Percentiles rank a stretch among this genome's conserved stretches.
phyloP scores from a whole-genome alignment of 2,329 filamentous ascomycete species.

The Penicillium verrucosum region DNA sequence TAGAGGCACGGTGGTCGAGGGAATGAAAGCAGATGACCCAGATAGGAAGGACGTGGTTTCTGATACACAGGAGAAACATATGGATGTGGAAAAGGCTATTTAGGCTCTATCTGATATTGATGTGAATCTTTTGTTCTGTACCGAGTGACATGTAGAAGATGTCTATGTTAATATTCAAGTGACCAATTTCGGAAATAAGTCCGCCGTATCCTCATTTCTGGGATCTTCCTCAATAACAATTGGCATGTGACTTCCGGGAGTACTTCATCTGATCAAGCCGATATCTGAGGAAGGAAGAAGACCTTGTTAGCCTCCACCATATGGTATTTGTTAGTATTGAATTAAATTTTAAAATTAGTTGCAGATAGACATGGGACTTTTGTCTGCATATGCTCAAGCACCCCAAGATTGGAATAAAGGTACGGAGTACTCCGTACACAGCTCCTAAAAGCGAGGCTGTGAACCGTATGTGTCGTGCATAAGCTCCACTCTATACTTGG shows the following conservation, averaged over 20 bases:
- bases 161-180: background rate
- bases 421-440: background rate
- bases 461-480: background rate
- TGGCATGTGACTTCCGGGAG: too few relatives aligned
- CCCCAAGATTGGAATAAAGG: too few relatives aligned
- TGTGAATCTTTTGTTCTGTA: background rate
- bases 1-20: slow-evolving; percentile 17
- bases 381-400: background rate
- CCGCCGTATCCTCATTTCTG: too few relatives aligned
- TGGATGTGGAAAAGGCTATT: background rate
- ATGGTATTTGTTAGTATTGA: background rate
- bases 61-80: slow-evolving; percentile 2
- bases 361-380: background rate
- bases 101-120: background rate
- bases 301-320: background rate
- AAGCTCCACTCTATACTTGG: background rate
- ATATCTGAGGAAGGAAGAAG: background rate
- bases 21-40: slow-evolving; percentile 15
- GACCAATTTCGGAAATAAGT: background rate
- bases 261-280: background rate
- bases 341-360: background rate
- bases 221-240: too few relatives aligned
- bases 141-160: background rate
- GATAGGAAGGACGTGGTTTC: slow-evolving; percentile 9
- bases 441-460: background rate